Base-by-base conservation (phyloP, 176 grass and related monocot genomes). In the Urochloa ruziziensis region DNA sequence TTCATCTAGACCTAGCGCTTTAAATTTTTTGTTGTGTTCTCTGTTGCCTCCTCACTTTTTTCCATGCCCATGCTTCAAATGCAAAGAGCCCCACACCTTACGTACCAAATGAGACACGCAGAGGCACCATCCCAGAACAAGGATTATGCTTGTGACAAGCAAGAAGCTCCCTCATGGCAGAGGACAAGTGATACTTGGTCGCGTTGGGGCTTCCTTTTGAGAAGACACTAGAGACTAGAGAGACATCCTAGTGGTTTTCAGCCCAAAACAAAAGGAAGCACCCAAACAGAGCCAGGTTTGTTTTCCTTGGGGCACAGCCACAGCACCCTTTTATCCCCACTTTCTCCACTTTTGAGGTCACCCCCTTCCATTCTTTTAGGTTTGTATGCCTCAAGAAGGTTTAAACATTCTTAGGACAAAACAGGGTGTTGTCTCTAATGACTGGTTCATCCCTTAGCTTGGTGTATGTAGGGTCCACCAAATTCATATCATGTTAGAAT, bases 311-410 rank as follows among this genome's bases (percentile, higher is more conserved):
- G 84, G 80, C 35, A 79, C 74, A 83, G 6, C 72, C 53, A 69
- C 54, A 83, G 11, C 21, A 53, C 48, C 85, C 83, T 91, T 90
- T 91, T 90, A 86, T 79, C 89, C 91, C 69, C 61, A 87, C 93
- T 99, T 99, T 99, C 93, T 64, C 82, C 89, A 69, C 96, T 99
- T 99, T 99, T 94, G 90, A 99, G 91, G 89, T 59, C 84, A 39
- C 83, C 85, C 88, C 84, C 79, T 93, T 89, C 80, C 86, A 90
- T 94, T 90, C 75, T 73, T 86, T 78, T 82, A 86, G 83, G 67
- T 77, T 81, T 82, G 83, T 59, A 72, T 84, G 75, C 82, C 92
- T 95, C 82, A 90, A 90, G 86, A 90, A 91, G 87, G 75, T 85
- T 90, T 86, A 86, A 94, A 90, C 96, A 95, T 93, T 98, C 91